Evolutionary conservation across 1,139 yeast genomes (phyloP), one percentile per base, ranked within the genome.

Genomic region (Yamadazyma buinensis): DNA sequence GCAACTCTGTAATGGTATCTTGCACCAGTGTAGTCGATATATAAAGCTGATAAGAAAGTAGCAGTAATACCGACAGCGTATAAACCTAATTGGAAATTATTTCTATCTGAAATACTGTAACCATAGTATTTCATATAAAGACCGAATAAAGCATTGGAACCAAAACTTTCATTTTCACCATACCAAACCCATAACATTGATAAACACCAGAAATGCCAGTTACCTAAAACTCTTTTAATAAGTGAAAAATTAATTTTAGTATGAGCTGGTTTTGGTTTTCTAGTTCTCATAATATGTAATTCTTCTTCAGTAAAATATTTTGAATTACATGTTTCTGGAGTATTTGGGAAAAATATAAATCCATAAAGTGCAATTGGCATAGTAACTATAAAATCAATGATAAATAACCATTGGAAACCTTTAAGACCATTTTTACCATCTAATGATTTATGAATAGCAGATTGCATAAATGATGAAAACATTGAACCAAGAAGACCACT

Each of bases 161-260:
- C 65, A 49, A 64, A 76, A 15, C 80, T 70, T 43, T 75, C 74
- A 50, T 75, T 76, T 46, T 73, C 77, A 40, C 83, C 83, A n/a
- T 78, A 81, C 33, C 76, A 53, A 1, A 70, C 64, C 80, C 81
- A 77, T 9, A 76, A 64, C 10, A 72, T 47, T 5, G 77, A 67
- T 40, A 77, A 74, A 7, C 70, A 44, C 66, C 74, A 77, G 77
- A 78, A 76, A 46, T 73, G 78, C 82, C 82, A 77, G 35, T 66
- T 63, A 3, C 73, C 75, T 28, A 68, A 43, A 1, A 75, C 76
- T 46, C 82, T 63, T 34, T 61, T 58, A 29, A 72, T 29, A 3
- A 75, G 59, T 4, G 72, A 50, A 65, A 67, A 58, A 44, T 72
- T 72, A 27, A 73, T 56, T 15, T 47, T 47, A n/a, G 67, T 60